Evolutionary conservation across 2,329 filamentous ascomycete species (phyloP).

Genomic region (Pezicula rhizophila): DNA sequence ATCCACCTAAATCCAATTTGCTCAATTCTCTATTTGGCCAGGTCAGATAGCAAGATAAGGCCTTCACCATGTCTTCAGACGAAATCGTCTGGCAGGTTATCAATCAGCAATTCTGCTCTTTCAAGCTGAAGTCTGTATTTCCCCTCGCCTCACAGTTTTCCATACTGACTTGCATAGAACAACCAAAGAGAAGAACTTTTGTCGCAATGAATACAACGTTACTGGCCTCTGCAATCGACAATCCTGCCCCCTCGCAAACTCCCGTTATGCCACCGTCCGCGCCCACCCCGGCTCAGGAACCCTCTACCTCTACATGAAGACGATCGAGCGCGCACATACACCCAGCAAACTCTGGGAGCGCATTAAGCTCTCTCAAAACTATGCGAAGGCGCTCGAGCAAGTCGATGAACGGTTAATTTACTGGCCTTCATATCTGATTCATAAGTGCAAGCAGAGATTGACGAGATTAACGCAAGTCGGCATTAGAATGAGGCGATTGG

Average conservation of each 20-base stretch:
- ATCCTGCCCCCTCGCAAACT: constrained; percentile 86
- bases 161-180: constrained; percentile 47
- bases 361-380: constrained; percentile 85
- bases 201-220: constrained; percentile 89
- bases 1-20: too few relatives aligned
- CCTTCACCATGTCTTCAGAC: constrained; percentile 69
- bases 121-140: constrained; percentile 74
- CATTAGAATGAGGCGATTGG: constrained; percentile 72
- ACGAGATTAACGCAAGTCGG: constrained; percentile 89
- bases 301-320: constrained; percentile 96
- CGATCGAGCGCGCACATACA: constrained; percentile 79
- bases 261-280: constrained; percentile 86
- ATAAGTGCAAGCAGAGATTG: constrained; percentile 95
- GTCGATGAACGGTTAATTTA: constrained; percentile 83
- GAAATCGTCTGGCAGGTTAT: constrained; percentile 98
- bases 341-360: constrained; percentile 93
- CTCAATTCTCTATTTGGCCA: too few relatives aligned
- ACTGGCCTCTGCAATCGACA: constrained; percentile 79
- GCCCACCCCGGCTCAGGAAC: constrained; percentile 72
- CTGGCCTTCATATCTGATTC: constrained; percentile 88
- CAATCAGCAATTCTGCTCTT: constrained; percentile 90
- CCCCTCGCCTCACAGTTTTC: neutral
- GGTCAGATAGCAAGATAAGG: too few relatives aligned
- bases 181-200: constrained; percentile 86
- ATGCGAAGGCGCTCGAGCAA: constrained; percentile 80